Evolutionary conservation across 306 rosid species (phyloP), one percentile per base, ranked within the genome.

Genomic region (Vachellia collinsii): DNA sequence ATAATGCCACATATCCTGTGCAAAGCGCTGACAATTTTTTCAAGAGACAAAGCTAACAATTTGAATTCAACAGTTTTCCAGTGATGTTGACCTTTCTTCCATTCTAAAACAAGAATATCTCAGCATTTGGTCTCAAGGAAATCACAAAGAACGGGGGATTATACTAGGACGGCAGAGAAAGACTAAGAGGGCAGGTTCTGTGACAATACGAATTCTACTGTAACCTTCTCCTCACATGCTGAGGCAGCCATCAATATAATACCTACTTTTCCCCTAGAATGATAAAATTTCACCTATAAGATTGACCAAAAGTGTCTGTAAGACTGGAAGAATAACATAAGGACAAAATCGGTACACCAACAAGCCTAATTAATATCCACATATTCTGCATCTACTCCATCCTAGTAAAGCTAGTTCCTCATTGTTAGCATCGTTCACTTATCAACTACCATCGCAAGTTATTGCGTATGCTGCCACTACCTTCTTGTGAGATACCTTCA

Each of bases 121-220:
- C 70, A 50, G 20, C 79, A 80, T 73, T 70, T 63, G 37, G n/a
- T 58, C 73, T 74, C 80, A 64, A 56, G 36, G 43, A 48, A 44
- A 74, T 68, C 47, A 66, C 59, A 74, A 74, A 59, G 54, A 36
- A 71, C 43, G 29, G 13, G 19, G 71, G 22, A 80, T 16, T 54
- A 43, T 42, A 37, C 67, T 23, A 41, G 10, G 42, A 63, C 42
- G 48, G 56, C 41, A 67, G 58, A 67, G 41, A 7, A 66, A 67
- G 61, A 79, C 36, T 38, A 50, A 73, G 36, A 80, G 41, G 48
- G 70, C 39, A 62, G 47, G 39, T 75, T 76, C 76, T 69, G 11
- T 11, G 63, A 63, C 51, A 53, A 54, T 7, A 68, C 23, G 23
- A 65, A 16, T 73, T 73, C 3, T 44, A 54, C 66, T 29, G 25